phyloP scores from a whole-genome alignment of 768 basidiomycete genomes.

The Amanita rimosa region DNA sequence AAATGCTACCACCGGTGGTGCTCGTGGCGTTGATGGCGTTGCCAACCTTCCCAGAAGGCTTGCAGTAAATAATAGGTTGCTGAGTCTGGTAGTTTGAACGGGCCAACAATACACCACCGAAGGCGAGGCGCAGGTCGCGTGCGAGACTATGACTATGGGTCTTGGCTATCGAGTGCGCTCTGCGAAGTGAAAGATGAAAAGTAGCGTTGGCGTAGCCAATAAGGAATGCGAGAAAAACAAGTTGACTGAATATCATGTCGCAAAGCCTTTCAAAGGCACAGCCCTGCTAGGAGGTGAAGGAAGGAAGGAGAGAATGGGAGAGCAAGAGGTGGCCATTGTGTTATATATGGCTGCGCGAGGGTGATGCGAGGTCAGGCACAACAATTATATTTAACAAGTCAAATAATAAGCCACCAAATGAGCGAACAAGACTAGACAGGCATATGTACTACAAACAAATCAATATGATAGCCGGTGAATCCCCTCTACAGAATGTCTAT shows the following conservation, averaged over 20 bases:
- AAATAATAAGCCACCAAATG: not conserved
- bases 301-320: slow-evolving; percentile 11
- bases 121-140: slow-evolving; percentile 57
- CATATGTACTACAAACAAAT: slow-evolving; percentile 4
- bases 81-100: slow-evolving; percentile 19
- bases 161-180: slow-evolving; percentile 42
- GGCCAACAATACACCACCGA: slow-evolving; percentile 39
- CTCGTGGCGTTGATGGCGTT: slow-evolving; percentile 11
- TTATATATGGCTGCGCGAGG: slow-evolving; percentile 4
- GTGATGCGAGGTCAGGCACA: not conserved
- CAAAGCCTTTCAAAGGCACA: slow-evolving; percentile 8
- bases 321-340: not conserved
- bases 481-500: not conserved
- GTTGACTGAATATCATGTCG: slow-evolving; percentile 16
- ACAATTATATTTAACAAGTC: not conserved
- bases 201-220: slow-evolving; percentile 17
- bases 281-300: slow-evolving; percentile 1
- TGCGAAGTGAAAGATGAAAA: slow-evolving; percentile 29
- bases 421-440: not conserved
- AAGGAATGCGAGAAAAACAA: slow-evolving; percentile 25
- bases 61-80: slow-evolving; percentile 35
- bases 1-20: slow-evolving; percentile 9
- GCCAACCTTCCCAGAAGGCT: slow-evolving; percentile 20
- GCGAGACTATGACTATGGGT: slow-evolving; percentile 52
- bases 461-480: not conserved